Evolutionary conservation across 2,329 filamentous ascomycete species (phyloP).

Genomic region (Coniochaeta ligniaria): DNA sequence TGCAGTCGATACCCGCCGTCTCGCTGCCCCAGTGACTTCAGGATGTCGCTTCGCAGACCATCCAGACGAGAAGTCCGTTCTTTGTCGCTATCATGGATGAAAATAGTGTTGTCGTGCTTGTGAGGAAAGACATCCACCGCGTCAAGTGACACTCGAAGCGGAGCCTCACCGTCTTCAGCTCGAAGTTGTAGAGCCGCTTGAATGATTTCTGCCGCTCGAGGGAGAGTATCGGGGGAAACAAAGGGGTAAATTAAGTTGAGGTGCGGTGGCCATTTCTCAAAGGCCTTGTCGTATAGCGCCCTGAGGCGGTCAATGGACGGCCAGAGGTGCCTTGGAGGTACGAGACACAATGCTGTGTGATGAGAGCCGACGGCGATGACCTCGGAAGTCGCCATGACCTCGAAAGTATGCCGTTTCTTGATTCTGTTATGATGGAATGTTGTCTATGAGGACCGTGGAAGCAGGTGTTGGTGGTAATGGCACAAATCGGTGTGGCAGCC

Average conservation of each 20-base stretch:
- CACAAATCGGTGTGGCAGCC: no score
- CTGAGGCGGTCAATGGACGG: constrained; percentile 45
- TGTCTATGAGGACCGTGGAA: no score
- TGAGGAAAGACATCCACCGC: constrained; percentile 39
- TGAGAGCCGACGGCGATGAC: constrained; percentile 25
- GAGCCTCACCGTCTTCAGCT: constrained; percentile 5
- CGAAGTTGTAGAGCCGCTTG: constrained; percentile 21
- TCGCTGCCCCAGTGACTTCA: constrained; percentile 26
- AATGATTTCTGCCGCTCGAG: constrained; percentile 31
- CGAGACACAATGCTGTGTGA: constrained; percentile 54
- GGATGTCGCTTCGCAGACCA: constrained; percentile 25
- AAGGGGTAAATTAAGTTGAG: constrained; percentile 63
- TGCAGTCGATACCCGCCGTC: constrained; percentile 34
- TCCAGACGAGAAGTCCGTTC: constrained; percentile 15
- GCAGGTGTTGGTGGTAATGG: no score
- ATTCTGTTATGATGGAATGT: not conserved
- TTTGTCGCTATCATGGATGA: constrained; percentile 26
- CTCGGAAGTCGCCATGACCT: constrained; percentile 12
- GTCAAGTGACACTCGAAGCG: constrained; percentile 27
- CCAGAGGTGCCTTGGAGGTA: constrained; percentile 44
- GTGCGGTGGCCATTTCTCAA: constrained; percentile 58
- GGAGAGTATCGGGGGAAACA: constrained; percentile 39
- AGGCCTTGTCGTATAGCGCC: constrained; percentile 54
- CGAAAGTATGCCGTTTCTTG: not conserved
- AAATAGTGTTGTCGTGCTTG: constrained; percentile 42